phyloP scores from a whole-genome alignment of 179 eudicot species.

The Beta corolliflora region DNA sequence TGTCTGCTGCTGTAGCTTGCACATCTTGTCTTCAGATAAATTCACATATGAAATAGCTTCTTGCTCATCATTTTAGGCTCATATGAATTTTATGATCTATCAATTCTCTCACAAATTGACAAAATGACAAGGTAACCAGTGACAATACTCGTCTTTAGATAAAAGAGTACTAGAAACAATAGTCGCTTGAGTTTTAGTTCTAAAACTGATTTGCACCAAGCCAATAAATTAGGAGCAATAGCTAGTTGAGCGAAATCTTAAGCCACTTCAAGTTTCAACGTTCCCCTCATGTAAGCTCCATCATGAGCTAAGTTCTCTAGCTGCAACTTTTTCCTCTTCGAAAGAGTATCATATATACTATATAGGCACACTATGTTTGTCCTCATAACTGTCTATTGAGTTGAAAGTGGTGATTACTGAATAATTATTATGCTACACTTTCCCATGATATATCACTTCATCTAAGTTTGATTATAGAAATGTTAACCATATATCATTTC shows the following conservation, averaged over 20 bases:
- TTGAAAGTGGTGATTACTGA: background rate
- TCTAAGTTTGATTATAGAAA: background rate
- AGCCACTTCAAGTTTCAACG: background rate
- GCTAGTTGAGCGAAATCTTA: background rate
- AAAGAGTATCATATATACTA: background rate
- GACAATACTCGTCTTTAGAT: background rate
- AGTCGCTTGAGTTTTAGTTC: background rate
- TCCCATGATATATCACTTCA: background rate
- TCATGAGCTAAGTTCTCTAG: background rate
- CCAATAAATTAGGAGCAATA: background rate
- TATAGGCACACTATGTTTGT: background rate
- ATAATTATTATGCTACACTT: background rate
- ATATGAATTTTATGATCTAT: background rate
- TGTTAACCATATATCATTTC: constrained; percentile 12
- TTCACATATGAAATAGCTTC: background rate
- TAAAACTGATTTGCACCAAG: background rate
- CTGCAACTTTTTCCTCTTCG: background rate
- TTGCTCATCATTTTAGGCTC: background rate
- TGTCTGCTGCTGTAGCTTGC: background rate
- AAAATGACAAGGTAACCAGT: background rate
- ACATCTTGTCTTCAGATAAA: background rate
- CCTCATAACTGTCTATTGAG: background rate
- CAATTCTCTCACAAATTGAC: background rate
- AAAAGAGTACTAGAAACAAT: background rate
- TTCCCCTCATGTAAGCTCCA: background rate